phyloP scores from a whole-genome alignment of 768 basidiomycete species.

The Phylloporus scabripes region DNA sequence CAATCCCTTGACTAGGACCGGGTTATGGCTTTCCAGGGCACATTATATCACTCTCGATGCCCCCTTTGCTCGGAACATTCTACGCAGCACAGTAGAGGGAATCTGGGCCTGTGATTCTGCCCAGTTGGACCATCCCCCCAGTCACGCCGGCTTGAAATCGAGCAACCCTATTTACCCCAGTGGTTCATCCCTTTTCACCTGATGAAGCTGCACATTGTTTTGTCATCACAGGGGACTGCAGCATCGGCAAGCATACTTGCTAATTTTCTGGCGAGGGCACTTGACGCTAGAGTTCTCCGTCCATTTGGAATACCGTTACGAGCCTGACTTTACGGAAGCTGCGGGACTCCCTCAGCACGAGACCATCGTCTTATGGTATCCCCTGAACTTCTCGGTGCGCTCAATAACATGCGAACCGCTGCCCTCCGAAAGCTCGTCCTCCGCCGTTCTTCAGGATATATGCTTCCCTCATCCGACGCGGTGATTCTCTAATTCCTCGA shows the following conservation, averaged over 20 bases:
- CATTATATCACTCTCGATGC: constrained; percentile 37
- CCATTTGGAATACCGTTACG: constrained; percentile 22
- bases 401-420: constrained; percentile 33
- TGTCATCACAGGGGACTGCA: constrained; percentile 21
- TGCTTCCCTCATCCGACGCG: constrained; percentile 25
- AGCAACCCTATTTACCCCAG: too few species aligned
- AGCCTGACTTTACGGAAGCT: constrained; percentile 7
- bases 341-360: constrained; percentile 24
- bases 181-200: constrained; percentile 21
- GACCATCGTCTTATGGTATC: constrained; percentile 28
- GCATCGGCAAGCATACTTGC: constrained; percentile 26
- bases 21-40: constrained; percentile 46
- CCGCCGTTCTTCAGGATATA: constrained; percentile 26
- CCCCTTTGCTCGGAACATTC: constrained; percentile 34
- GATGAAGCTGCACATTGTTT: constrained; percentile 31
- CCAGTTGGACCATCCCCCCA: constrained; percentile 24
- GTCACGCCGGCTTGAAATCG: not conserved
- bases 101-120: constrained; percentile 35
- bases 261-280: constrained; percentile 36
- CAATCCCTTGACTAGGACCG: constrained; percentile 38
- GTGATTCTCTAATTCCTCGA: constrained; percentile 27
- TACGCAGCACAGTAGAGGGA: constrained; percentile 41
- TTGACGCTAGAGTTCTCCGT: constrained; percentile 38
- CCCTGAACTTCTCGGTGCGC: constrained; percentile 25
- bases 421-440: constrained; percentile 36